Conservation (phyloP, 2,329 filamentous ascomycete genomes). For the Colletotrichum lupini region DNA sequence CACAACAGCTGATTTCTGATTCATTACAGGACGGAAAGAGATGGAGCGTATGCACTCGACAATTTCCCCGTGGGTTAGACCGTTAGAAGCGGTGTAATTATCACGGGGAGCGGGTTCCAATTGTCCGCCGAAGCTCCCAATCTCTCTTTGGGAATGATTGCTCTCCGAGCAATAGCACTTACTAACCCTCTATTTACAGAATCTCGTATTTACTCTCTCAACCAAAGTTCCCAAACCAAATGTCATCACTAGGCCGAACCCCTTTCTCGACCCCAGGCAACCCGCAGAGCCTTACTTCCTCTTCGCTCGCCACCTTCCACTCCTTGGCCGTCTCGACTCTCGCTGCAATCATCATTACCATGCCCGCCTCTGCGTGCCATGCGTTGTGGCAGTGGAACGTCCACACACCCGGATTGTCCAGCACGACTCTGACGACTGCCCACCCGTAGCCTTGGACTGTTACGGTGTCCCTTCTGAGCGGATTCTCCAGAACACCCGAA, state of each 20-base stretch:
- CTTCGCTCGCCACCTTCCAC: slow-evolving; percentile 40
- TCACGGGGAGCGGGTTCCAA: background rate
- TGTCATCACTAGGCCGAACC: slow-evolving; percentile 46
- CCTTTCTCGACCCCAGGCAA: slow-evolving; percentile 44
- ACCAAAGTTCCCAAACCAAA: slow-evolving; percentile 48
- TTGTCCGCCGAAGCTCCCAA: background rate
- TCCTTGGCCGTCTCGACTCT: slow-evolving; percentile 40
- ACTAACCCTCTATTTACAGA: background rate
- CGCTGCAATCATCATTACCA: slow-evolving; percentile 67
- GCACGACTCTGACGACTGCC: slow-evolving; percentile 63
- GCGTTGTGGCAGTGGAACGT: slow-evolving; percentile 68
- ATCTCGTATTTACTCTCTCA: background rate
- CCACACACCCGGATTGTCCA: slow-evolving; percentile 70
- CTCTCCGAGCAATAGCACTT: background rate
- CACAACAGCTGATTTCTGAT: background rate
- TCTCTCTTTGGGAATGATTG: background rate
- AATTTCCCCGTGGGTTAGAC: background rate
- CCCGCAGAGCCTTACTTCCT: slow-evolving; percentile 43
- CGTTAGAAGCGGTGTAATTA: background rate
- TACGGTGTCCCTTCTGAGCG: slow-evolving; percentile 54
- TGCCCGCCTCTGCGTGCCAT: slow-evolving; percentile 68
- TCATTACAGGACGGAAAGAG: background rate
- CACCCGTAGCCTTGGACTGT: slow-evolving; percentile 66
- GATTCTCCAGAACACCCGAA: slow-evolving; percentile 41
- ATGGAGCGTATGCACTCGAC: background rate